Conservation (phyloP, 192 early-diverging fungal species). For the Mortierella hygrophila region DNA sequence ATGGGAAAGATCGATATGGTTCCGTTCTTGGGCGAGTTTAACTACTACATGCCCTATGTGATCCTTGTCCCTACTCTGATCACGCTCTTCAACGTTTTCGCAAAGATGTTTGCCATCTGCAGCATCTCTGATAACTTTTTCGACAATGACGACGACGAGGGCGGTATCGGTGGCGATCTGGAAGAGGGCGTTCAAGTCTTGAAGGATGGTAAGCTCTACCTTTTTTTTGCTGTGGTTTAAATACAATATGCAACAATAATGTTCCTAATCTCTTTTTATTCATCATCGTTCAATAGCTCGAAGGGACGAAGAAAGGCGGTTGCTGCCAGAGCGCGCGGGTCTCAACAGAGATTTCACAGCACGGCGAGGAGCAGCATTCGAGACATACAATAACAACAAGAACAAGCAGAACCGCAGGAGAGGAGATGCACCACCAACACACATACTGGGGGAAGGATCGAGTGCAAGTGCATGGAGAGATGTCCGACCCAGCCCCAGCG, state of each 20-base stretch:
- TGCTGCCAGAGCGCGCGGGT: constrained; percentile 41
- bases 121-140: constrained; percentile 58
- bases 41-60: constrained; percentile 88
- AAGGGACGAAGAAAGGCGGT: constrained; percentile 44
- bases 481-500: constrained; percentile 34
- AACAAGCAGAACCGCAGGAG: constrained; percentile 43
- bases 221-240: neutral
- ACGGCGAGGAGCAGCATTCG: constrained; percentile 46
- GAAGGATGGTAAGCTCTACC: constrained; percentile 31
- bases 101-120: constrained; percentile 79
- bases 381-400: constrained; percentile 45
- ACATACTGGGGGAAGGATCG: constrained; percentile 44
- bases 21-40: constrained; percentile 90
- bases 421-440: constrained; percentile 10
- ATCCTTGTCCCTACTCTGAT: constrained; percentile 83
- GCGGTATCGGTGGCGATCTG: constrained; percentile 37
- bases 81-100: constrained; percentile 87
- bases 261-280: neutral
- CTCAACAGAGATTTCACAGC: constrained; percentile 46
- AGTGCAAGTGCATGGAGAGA: constrained; percentile 51
- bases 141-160: constrained; percentile 58
- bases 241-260: neutral
- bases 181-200: constrained; percentile 51
- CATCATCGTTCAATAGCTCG: constrained; percentile 14
- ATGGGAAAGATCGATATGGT: constrained; percentile 91